Conservation (phyloP, 2,329 filamentous ascomycete genomes). For the Fusarium nygamai region DNA sequence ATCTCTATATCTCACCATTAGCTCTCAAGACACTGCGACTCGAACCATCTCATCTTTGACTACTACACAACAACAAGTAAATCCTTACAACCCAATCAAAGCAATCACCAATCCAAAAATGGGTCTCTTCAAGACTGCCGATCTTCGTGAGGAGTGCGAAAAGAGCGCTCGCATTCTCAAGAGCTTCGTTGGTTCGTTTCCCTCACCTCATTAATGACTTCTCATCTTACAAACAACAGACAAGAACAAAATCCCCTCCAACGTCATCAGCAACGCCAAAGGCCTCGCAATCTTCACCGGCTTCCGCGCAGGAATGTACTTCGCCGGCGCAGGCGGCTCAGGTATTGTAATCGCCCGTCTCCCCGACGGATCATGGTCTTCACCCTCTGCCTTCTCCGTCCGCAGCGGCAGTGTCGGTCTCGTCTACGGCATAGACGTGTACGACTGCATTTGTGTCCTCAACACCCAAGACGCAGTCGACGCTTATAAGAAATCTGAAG, state of each 20-base stretch:
- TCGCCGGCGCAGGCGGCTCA: slow-evolving; percentile 3
- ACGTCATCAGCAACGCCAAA: slow-evolving; percentile 1
- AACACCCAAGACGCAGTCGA: slow-evolving; percentile 7
- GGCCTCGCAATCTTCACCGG: slow-evolving; percentile 6
- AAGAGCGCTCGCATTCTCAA: slow-evolving; percentile 8
- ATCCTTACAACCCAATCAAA: fast-evolving
- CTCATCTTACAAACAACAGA: not conserved
- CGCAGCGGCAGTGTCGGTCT: slow-evolving; percentile 16
- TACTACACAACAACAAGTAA: not conserved
- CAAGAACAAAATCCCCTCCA: not conserved
- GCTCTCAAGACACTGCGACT: not conserved
- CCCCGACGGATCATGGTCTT: not conserved
- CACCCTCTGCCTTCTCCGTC: slow-evolving; percentile 2
- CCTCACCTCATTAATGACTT: no score
- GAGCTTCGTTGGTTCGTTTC: not conserved
- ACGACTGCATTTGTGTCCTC: slow-evolving; percentile 8
- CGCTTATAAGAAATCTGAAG: not conserved
- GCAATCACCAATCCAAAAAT: not conserved
- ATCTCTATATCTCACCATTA: not conserved
- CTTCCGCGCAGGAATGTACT: slow-evolving; percentile 20
- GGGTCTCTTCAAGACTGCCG: slow-evolving; percentile 1
- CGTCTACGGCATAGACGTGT: slow-evolving; percentile 5
- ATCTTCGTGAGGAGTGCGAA: not conserved
- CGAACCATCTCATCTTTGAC: not conserved
- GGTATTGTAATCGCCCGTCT: not conserved